These are phyloP conservation scores for Stentor roeselii DNA, from an alignment of 73 alveolate genomes.

Conservation along the genomic window DNA sequence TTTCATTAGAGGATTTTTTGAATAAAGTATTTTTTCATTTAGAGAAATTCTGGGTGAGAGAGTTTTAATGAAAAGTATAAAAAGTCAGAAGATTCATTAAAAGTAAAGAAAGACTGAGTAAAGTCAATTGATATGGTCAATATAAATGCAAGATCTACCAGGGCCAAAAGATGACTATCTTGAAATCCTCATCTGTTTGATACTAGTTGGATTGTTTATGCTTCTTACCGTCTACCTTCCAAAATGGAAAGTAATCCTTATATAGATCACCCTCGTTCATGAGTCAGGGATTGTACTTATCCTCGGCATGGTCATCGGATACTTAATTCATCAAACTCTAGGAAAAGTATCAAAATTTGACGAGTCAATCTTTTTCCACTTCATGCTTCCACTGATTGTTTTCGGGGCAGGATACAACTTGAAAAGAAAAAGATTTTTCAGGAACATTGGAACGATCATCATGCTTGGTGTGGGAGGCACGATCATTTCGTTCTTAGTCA, in stretches of 20 bases:
- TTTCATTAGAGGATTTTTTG: too few species aligned
- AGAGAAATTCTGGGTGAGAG: too few species aligned
- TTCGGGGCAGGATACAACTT: conserved; percentile 96
- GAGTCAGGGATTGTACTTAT: conserved; percentile 79
- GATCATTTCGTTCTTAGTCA: conserved; percentile 63
- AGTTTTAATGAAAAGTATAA: too few species aligned
- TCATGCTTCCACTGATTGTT: conserved; percentile 92
- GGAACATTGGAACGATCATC: conserved; percentile 78
- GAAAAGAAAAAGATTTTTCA: conserved; percentile 68
- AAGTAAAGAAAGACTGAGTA: too few species aligned
- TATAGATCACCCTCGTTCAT: conserved; percentile 38
- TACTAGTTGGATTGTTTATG: neutral
- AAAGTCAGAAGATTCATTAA: too few species aligned
- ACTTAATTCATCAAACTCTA: conserved; percentile 45
- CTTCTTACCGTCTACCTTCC: neutral
- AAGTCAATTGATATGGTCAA: too few species aligned
- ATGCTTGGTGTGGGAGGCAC: conserved; percentile 87
- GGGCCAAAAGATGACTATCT: too few species aligned
- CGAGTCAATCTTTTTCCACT: conserved; percentile 82
- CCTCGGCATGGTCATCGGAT: conserved; percentile 63
- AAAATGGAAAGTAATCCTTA: neutral
- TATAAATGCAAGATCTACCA: too few species aligned
- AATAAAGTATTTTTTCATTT: too few species aligned
- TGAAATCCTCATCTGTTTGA: neutral
- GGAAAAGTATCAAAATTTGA: conserved; percentile 10